phyloP scores from a whole-genome alignment of 306 rosid genomes.

The Vachellia collinsii region DNA sequence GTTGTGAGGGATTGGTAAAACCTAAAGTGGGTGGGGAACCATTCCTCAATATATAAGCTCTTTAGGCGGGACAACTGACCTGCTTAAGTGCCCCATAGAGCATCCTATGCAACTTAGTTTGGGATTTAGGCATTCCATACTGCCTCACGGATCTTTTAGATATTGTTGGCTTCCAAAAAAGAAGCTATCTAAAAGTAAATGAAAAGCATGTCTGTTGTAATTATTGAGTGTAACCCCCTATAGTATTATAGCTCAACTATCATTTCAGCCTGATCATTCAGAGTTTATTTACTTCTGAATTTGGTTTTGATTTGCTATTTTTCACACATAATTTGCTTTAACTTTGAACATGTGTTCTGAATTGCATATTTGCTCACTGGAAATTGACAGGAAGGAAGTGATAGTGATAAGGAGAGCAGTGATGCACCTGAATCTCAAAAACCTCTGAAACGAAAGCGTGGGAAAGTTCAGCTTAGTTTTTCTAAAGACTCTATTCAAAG shows the following conservation, averaged over 20 bases:
- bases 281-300: neutral
- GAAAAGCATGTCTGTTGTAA: neutral
- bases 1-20: neutral
- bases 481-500: slow-evolving; percentile 55
- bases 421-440: slow-evolving; percentile 57
- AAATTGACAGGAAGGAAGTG: slow-evolving; percentile 66
- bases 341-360: slow-evolving; percentile 24
- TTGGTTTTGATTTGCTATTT: slow-evolving; percentile 29
- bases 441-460: slow-evolving; percentile 57
- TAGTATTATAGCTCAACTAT: slow-evolving; percentile 6
- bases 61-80: neutral
- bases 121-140: neutral
- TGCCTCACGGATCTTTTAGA: neutral
- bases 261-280: neutral
- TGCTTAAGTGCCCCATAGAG: neutral
- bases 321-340: slow-evolving; percentile 5
- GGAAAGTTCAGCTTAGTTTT: slow-evolving; percentile 47
- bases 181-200: slow-evolving; percentile 5
- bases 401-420: slow-evolving; percentile 72
- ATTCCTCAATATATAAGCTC: neutral
- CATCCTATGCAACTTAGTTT: neutral
- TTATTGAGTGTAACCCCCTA: neutral
- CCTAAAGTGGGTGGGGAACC: neutral
- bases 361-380: slow-evolving; percentile 30
- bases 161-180: neutral